Evolutionary conservation across 2,329 filamentous ascomycete genomes (phyloP).

Genomic region (Monilinia fructigena): DNA sequence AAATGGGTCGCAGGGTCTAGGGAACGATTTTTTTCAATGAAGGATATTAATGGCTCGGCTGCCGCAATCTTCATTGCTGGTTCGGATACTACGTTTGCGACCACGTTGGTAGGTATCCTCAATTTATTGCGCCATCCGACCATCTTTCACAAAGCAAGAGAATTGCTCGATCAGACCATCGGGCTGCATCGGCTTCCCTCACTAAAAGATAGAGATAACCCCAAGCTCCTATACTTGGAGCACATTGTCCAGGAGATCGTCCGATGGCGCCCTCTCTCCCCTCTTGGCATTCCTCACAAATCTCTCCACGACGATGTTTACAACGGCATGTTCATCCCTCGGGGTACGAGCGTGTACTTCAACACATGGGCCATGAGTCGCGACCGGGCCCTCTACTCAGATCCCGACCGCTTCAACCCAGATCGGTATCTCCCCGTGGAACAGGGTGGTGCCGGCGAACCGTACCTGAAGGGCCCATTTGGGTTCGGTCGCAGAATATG

Average conservation of each 20-base stretch:
- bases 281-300: constrained; percentile 55
- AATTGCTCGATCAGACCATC: constrained; percentile 49
- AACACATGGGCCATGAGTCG: constrained; percentile 58
- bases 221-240: constrained; percentile 46
- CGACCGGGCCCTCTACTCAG: constrained; percentile 44
- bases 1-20: constrained; percentile 4
- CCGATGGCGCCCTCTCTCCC: constrained; percentile 48
- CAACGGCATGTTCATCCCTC: constrained; percentile 55
- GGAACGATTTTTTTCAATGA: constrained; percentile 27
- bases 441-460: constrained; percentile 46
- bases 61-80: constrained; percentile 49
- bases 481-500: constrained; percentile 53
- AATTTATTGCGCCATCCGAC: constrained; percentile 42
- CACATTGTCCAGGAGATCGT: constrained; percentile 49
- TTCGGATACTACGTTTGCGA: constrained; percentile 43
- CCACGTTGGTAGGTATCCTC: constrained; percentile 45
- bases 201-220: constrained; percentile 41
- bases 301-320: constrained; percentile 56
- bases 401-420: constrained; percentile 48
- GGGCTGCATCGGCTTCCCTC: constrained; percentile 29
- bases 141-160: constrained; percentile 49
- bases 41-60: constrained; percentile 48
- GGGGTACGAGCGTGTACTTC: constrained; percentile 51
- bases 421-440: constrained; percentile 46
- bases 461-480: constrained; percentile 49